Evolutionary conservation across 441 rosid species (phyloP), one percentile per base, ranked within the genome.

Genomic region (Eruca vesicaria): DNA sequence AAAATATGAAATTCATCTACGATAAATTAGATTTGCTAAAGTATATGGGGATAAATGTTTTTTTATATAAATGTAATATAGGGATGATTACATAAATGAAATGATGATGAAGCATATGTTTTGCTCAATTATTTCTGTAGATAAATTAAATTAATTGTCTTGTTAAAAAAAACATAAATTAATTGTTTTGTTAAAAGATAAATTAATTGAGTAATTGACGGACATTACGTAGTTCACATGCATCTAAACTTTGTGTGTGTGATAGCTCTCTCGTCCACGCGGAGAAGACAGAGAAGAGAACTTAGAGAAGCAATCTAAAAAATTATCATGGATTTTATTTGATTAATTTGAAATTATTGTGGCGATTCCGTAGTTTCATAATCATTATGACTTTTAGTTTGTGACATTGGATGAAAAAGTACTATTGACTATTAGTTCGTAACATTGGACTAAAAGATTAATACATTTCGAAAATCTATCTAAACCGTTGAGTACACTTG

Each of bases 221-320:
- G 75, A 61, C 11, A 68, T 81, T 75, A 71, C 79, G 83, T 76
- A 20, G 78, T 68, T 72, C 86, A 81, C 83, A 82, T 80, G 84
- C 76, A 76, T 58, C 80, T 71, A 14, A 53, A 38, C 59, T 61
- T 20, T 32, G 52, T 18, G 26, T 60, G 56, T 15, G 52, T 26
- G 36, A 36, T 10, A 50, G 29, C 26, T 63, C 71, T 69, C 55
- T 69, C 55, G 21, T 70, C 76, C 80, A 76, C 71, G 66, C 80
- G 76, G 66, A 69, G 9, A 63, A 55, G 66, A 69, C 75, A 70
- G 76, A 1, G 21, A 45, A 70, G 67, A 2, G 56, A 48, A 48
- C 53, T 48, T 48, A 48, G 53, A 16, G 32, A 57, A 57, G 65
- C 69, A 38, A 63, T 55, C 20, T 55, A 9, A 38, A 35, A 16